These are phyloP conservation scores for Pseudocercospora eumusae DNA, from an alignment of 2,329 filamentous ascomycete genomes.

Conservation along the genomic window DNA sequence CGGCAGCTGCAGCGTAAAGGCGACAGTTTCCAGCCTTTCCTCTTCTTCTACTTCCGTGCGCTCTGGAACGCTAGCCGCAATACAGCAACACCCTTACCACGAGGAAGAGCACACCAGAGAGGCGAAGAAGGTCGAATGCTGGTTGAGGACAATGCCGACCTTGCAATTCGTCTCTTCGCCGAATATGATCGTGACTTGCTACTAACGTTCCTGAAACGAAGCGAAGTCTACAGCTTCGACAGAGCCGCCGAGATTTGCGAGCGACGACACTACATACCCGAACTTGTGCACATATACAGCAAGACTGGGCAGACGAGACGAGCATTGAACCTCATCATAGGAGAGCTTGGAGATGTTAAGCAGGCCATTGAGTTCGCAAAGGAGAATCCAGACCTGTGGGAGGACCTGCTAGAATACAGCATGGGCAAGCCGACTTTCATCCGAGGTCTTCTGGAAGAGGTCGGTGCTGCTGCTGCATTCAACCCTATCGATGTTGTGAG, in stretches of 20 bases:
- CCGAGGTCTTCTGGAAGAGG: constrained; percentile 84
- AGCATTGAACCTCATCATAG: constrained; percentile 89
- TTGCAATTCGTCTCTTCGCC: constrained; percentile 83
- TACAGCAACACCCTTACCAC: constrained; percentile 15
- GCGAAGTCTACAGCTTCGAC: constrained; percentile 79
- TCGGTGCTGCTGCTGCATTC: constrained; percentile 74
- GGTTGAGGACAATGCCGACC: constrained; percentile 80
- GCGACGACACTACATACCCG: constrained; percentile 75
- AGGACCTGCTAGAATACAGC: constrained; percentile 88
- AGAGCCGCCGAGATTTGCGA: constrained; percentile 78
- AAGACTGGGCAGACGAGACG: constrained; percentile 94
- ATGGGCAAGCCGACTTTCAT: constrained; percentile 99
- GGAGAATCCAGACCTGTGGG: constrained; percentile 89
- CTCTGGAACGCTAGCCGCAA: constrained; percentile 63
- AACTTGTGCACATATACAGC: constrained; percentile 92
- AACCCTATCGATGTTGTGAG: constrained; percentile 87
- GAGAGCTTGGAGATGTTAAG: constrained; percentile 84
- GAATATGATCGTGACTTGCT: constrained; percentile 76
- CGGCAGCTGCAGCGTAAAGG: constrained; percentile 70
- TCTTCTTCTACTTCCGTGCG: constrained; percentile 87
- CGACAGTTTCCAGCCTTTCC: constrained; percentile 64
- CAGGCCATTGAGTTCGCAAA: constrained; percentile 95
- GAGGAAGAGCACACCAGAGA: constrained; percentile 31
- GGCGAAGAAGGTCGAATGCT: constrained; percentile 63
- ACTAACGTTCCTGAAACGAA: constrained; percentile 86